These are phyloP conservation scores for Angophora floribunda DNA, from an alignment of 345 rosid species.

Conservation along the genomic window DNA sequence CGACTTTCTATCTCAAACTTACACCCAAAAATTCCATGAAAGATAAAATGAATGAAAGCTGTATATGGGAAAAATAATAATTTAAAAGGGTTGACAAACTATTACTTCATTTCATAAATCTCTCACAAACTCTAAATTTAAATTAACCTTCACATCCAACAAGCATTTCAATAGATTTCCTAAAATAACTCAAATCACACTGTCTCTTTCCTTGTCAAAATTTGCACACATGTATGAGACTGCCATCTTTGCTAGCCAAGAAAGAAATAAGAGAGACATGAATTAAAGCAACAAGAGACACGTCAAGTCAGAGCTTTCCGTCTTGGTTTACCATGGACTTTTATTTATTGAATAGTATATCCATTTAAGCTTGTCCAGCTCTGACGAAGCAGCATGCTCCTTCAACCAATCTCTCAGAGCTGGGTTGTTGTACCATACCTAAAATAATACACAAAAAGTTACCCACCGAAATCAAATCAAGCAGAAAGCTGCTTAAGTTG, in stretches of 20 bases:
- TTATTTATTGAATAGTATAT: conserved; percentile 68
- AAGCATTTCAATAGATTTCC: not conserved
- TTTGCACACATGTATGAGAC: not conserved
- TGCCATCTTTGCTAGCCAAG: not conserved
- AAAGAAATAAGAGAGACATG: not conserved
- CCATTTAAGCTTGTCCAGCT: conserved; percentile 66
- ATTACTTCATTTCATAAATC: not conserved
- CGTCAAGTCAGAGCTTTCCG: not conserved
- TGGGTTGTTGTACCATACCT: conserved; percentile 90
- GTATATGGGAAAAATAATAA: not conserved
- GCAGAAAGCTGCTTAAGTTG: not conserved
- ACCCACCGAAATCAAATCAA: not conserved
- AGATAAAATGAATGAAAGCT: not conserved
- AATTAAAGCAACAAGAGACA: not conserved
- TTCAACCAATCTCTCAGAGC: conserved; percentile 74
- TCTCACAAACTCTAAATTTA: not conserved
- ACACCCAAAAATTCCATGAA: not conserved
- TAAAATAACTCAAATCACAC: not conserved
- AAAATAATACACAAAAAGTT: not conserved
- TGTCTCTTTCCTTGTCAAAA: not conserved
- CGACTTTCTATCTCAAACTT: not conserved
- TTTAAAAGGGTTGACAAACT: not conserved
- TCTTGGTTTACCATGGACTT: conserved; percentile 66
- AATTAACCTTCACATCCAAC: not conserved
- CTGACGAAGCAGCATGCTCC: conserved; percentile 56